Evolutionary conservation across 257 asterid genomes (phyloP).

Genomic region (Solanum appendiculatum): DNA sequence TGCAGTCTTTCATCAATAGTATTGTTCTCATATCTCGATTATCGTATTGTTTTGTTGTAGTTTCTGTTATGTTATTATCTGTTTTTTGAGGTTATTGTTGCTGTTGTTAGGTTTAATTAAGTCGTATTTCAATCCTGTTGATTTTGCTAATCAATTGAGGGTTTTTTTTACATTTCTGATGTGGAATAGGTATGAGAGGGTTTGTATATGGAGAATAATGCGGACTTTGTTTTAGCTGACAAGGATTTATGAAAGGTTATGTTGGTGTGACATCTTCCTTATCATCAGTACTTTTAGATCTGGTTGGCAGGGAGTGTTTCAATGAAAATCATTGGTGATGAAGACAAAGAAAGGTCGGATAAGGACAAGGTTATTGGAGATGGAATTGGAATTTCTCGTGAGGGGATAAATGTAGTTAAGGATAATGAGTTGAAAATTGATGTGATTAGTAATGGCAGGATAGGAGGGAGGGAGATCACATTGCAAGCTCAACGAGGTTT

Average conservation of each 20-base stretch:
- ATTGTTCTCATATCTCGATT: not conserved
- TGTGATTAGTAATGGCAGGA: not conserved
- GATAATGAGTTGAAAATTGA: conserved; percentile 18
- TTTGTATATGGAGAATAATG: conserved; percentile 15
- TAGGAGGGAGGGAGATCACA: not conserved
- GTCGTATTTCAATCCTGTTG: not conserved
- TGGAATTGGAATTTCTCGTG: conserved; percentile 22
- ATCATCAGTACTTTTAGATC: conserved; percentile 29
- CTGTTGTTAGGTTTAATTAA: not conserved
- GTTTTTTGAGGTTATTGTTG: not conserved
- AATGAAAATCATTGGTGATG: conserved; percentile 41
- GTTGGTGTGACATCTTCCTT: conserved; percentile 21
- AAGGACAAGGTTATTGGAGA: conserved; percentile 27
- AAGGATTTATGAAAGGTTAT: conserved; percentile 34
- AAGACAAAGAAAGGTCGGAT: conserved; percentile 29
- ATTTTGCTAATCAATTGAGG: conserved; percentile 12
- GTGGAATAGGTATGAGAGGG: conserved; percentile 16
- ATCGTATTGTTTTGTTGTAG: not conserved
- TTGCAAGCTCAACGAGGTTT: conserved; percentile 18
- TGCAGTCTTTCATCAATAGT: not conserved
- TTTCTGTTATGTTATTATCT: not conserved
- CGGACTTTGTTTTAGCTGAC: conserved; percentile 26
- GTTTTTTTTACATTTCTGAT: conserved; percentile 16
- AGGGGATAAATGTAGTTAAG: conserved; percentile 5
- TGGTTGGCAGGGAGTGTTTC: conserved; percentile 40